These are phyloP conservation scores for Lactifluus piperatus DNA, from an alignment of 768 basidiomycete genomes.

Conservation along the genomic window DNA sequence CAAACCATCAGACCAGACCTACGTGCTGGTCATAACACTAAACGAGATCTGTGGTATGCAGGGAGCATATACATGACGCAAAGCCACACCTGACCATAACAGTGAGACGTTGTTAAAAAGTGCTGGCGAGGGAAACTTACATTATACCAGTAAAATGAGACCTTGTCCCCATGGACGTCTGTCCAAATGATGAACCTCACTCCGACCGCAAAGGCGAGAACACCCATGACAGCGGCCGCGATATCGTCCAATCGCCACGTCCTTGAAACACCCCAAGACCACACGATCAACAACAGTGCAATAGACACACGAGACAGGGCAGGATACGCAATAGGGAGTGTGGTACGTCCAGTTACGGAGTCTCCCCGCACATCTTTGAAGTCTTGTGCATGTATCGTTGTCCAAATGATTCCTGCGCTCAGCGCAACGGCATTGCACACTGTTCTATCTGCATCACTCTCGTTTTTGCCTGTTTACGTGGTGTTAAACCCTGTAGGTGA, in stretches of 20 bases:
- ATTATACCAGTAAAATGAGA: slow-evolving; percentile 22
- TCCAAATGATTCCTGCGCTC: slow-evolving; percentile 33
- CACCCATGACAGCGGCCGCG: slow-evolving; percentile 24
- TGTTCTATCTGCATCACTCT: slow-evolving; percentile 23
- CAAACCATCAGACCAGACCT: neutral
- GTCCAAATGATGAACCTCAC: slow-evolving; percentile 9
- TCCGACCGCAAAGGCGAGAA: slow-evolving; percentile 29
- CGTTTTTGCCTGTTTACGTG: neutral
- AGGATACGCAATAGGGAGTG: slow-evolving; percentile 39
- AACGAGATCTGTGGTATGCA: slow-evolving; percentile 12
- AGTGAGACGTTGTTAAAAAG: neutral
- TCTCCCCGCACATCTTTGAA: slow-evolving; percentile 41
- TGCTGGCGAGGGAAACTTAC: neutral
- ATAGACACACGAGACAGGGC: slow-evolving; percentile 26
- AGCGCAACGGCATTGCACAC: slow-evolving; percentile 28
- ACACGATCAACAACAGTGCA: slow-evolving; percentile 29
- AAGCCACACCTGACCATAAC: slow-evolving; percentile 14
- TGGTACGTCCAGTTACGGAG: slow-evolving; percentile 30
- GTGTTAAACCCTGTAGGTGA: neutral
- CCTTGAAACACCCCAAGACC: slow-evolving; percentile 30
- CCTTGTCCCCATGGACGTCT: slow-evolving; percentile 13
- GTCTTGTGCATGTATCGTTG: slow-evolving; percentile 43
- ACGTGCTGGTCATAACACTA: neutral
- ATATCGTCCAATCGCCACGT: slow-evolving; percentile 31
- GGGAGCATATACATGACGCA: slow-evolving; percentile 15